A percentile compares a stretch with the other conserved stretches of the same genome.
phyloP scores from a whole-genome alignment of 352 stramenopile species.

The Phytophthora cactorum region DNA sequence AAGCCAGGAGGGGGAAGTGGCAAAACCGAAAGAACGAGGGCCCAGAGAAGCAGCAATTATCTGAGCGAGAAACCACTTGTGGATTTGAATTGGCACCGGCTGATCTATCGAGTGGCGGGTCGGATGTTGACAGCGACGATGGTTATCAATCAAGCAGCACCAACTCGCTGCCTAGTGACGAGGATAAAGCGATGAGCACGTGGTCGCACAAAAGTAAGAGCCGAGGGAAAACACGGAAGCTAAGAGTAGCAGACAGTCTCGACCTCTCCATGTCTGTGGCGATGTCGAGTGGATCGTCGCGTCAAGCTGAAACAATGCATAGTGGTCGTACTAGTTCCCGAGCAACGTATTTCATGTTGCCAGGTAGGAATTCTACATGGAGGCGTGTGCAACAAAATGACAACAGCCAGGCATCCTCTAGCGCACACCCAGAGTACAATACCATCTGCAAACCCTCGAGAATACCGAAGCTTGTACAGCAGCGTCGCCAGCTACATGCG shows the following conservation, averaged over 20 bases:
- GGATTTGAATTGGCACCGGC: conserved; percentile 48
- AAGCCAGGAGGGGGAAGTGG: conserved; percentile 30
- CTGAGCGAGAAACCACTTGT: conserved; percentile 9
- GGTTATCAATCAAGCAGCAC: conserved; percentile 23
- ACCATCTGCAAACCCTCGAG: neutral
- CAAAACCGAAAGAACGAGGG: neutral
- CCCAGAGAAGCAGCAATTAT: neutral
- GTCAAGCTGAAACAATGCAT: neutral
- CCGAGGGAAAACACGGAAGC: conserved; percentile 13
- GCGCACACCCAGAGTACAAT: neutral
- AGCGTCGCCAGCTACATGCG: conserved; percentile 48
- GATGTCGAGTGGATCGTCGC: conserved; percentile 11
- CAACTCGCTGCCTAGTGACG: conserved; percentile 23
- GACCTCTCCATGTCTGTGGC: conserved; percentile 71
- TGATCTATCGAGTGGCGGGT: conserved; percentile 33
- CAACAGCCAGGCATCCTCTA: neutral
- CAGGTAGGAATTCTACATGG: neutral
- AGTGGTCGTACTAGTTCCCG: neutral
- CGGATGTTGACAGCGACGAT: conserved; percentile 28
- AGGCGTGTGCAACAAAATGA: neutral
- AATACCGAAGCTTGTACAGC: conserved; percentile 48
- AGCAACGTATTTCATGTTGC: neutral
- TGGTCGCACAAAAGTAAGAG: neutral
- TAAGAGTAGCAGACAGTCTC: conserved; percentile 54
- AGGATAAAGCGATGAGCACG: neutral